These are phyloP conservation scores for Tuber aestivum DNA, from an alignment of 495 filamentous ascomycete species.

Conservation along the genomic window DNA sequence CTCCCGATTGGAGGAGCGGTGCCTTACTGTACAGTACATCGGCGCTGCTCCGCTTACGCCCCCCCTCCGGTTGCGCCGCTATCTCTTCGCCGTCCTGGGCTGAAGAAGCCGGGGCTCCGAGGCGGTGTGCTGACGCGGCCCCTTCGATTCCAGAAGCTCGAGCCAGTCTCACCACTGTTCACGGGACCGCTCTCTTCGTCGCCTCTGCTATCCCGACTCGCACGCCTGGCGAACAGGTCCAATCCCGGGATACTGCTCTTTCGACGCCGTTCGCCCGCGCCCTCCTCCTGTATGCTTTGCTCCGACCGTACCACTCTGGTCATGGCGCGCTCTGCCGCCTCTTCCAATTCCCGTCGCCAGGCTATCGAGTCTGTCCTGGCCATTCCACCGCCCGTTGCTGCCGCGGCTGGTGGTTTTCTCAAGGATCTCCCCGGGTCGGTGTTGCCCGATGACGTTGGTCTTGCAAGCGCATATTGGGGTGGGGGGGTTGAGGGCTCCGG, in stretches of 20 bases:
- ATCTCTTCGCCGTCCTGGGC: neutral
- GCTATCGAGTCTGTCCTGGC: slow-evolving; percentile 32
- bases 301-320: slow-evolving; percentile 28
- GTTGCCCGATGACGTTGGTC: slow-evolving; percentile 14
- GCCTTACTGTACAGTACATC: too few species aligned
- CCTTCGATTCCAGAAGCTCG: slow-evolving; percentile 26
- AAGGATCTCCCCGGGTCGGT: slow-evolving; percentile 17
- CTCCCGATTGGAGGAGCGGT: neutral
- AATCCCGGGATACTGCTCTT: slow-evolving; percentile 34
- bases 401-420: slow-evolving; percentile 14
- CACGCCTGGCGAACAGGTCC: slow-evolving; percentile 30
- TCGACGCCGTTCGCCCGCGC: slow-evolving; percentile 25
- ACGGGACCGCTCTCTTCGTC: slow-evolving; percentile 26
- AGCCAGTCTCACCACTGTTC: slow-evolving; percentile 19
- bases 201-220: slow-evolving; percentile 29
- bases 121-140: slow-evolving; percentile 20
- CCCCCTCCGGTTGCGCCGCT: neutral
- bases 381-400: slow-evolving; percentile 15
- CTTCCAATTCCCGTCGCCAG: slow-evolving; percentile 30
- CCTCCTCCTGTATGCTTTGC: slow-evolving; percentile 33
- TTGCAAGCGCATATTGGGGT: slow-evolving; percentile 21
- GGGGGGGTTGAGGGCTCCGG: slow-evolving; percentile 20
- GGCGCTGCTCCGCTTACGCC: neutral
- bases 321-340: slow-evolving; percentile 29
- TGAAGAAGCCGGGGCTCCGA: slow-evolving; percentile 13